Evolutionary conservation across 2,329 filamentous ascomycete genomes (phyloP).

Genomic region (Fusarium pseudocircinatum): DNA sequence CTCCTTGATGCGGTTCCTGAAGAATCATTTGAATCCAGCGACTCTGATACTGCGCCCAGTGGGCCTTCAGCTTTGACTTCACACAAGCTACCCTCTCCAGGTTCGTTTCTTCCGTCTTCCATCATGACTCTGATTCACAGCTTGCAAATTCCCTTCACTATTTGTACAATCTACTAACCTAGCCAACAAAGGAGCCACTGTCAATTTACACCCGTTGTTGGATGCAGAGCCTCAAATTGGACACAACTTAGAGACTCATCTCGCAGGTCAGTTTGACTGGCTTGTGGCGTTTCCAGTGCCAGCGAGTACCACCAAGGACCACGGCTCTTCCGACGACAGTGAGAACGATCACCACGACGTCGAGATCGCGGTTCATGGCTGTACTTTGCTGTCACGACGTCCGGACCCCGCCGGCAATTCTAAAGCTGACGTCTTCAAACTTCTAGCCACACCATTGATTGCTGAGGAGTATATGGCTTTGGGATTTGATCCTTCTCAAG

Average conservation of each 20-base stretch:
- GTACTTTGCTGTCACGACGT: conserved; percentile 59
- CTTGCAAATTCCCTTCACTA: not conserved
- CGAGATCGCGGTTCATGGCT: conserved; percentile 57
- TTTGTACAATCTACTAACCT: conserved; percentile 22
- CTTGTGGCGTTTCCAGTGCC: conserved; percentile 53
- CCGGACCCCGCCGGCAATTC: conserved; percentile 36
- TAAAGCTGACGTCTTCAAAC: conserved; percentile 53
- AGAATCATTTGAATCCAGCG: conserved; percentile 35
- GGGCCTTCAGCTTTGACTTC: not conserved
- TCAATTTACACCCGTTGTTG: conserved; percentile 39
- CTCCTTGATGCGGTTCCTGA: conserved; percentile 47
- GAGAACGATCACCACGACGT: conserved; percentile 10
- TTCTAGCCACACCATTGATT: conserved; percentile 59
- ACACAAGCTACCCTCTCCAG: conserved; percentile 10
- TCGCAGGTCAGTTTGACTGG: conserved; percentile 62
- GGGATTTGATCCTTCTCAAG: conserved; percentile 28
- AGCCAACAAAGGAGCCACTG: conserved; percentile 8
- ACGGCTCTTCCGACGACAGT: conserved; percentile 20
- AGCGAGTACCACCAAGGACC: conserved; percentile 36
- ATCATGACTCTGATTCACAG: not conserved
- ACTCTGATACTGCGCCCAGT: conserved; percentile 3
- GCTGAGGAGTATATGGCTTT: conserved; percentile 33
- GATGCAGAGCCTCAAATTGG: conserved; percentile 36
- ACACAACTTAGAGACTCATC: conserved; percentile 54
- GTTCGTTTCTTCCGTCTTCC: conserved; percentile 20